phyloP scores from a whole-genome alignment of 2,329 filamentous ascomycete genomes.

The Diaporthe amygdali region DNA sequence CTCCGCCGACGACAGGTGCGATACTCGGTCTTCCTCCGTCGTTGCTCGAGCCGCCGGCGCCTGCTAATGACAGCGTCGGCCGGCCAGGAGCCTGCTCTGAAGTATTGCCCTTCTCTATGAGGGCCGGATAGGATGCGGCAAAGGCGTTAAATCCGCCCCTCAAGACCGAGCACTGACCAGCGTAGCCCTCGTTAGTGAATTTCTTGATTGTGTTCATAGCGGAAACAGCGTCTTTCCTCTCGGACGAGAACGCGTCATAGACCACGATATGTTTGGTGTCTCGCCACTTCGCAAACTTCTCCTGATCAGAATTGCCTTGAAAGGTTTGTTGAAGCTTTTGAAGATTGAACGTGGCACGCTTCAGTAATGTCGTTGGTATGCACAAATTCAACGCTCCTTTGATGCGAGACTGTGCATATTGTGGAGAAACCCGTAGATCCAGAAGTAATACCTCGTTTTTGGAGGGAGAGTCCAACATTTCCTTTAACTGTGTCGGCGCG shows the following conservation, averaged over 20 bases:
- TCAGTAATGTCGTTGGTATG: constrained; percentile 91
- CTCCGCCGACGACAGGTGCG: constrained; percentile 86
- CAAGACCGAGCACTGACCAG: constrained; percentile 75
- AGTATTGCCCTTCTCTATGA: constrained; percentile 58
- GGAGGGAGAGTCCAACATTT: constrained; percentile 53
- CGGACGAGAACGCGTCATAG: constrained; percentile 80
- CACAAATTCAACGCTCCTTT: constrained; percentile 87
- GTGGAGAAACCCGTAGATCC: constrained; percentile 86
- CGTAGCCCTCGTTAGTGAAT: constrained; percentile 84
- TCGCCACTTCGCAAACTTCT: constrained; percentile 78
- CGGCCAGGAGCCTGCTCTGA: constrained; percentile 35
- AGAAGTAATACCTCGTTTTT: constrained; percentile 67
- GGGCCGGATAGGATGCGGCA: constrained; percentile 66
- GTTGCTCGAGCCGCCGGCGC: constrained; percentile 49
- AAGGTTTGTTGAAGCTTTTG: constrained; percentile 89
- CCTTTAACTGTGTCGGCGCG: constrained; percentile 56
- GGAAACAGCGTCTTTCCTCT: constrained; percentile 79
- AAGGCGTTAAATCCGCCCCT: constrained; percentile 84
- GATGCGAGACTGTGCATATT: constrained; percentile 78
- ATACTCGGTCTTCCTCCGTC: constrained; percentile 45
- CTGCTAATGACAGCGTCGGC: constrained; percentile 56
- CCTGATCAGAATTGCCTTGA: constrained; percentile 70
- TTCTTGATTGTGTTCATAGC: constrained; percentile 92
- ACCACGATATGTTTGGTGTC: constrained; percentile 79
- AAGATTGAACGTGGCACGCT: constrained; percentile 88